Percentiles rank a stretch among this genome's conserved stretches.
Conservation (phyloP, 1,284 basidiomycete species). For the Boletellus deceptivus region DNA sequence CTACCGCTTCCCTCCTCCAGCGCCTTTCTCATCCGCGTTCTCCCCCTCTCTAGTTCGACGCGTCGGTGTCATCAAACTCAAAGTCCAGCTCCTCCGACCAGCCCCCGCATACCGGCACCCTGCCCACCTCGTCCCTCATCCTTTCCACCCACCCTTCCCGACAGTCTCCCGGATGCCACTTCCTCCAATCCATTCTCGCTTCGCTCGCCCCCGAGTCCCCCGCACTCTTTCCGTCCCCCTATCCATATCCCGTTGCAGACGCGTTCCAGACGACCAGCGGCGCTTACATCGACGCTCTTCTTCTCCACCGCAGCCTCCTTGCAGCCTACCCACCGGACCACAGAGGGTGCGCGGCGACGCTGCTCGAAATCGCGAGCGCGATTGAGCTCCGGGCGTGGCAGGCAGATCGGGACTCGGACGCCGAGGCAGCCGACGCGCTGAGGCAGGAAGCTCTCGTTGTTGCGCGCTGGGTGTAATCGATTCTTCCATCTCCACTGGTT, state of each 20-base stretch:
- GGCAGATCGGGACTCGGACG: constrained; percentile 62
- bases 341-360: constrained; percentile 55
- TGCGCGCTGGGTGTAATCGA: constrained; percentile 23
- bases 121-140: constrained; percentile 16
- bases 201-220: constrained; percentile 36
- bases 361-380: constrained; percentile 58
- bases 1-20: background rate
- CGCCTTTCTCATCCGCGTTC: background rate
- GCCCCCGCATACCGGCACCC: constrained; percentile 25
- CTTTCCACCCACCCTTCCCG: constrained; percentile 6
- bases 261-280: constrained; percentile 64
- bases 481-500: background rate
- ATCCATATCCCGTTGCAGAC: constrained; percentile 54
- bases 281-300: constrained; percentile 71
- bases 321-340: constrained; percentile 59
- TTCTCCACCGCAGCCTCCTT: constrained; percentile 68
- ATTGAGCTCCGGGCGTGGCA: constrained; percentile 63
- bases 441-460: constrained; percentile 54
- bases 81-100: constrained; percentile 37
- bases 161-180: constrained; percentile 44
- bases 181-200: constrained; percentile 57
- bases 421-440: constrained; percentile 62
- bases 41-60: constrained; percentile 38
- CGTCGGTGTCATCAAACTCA: constrained; percentile 46
- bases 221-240: constrained; percentile 44